Conservation (phyloP, 805 yeast species). For the Ogataea parapolymorpha region DNA sequence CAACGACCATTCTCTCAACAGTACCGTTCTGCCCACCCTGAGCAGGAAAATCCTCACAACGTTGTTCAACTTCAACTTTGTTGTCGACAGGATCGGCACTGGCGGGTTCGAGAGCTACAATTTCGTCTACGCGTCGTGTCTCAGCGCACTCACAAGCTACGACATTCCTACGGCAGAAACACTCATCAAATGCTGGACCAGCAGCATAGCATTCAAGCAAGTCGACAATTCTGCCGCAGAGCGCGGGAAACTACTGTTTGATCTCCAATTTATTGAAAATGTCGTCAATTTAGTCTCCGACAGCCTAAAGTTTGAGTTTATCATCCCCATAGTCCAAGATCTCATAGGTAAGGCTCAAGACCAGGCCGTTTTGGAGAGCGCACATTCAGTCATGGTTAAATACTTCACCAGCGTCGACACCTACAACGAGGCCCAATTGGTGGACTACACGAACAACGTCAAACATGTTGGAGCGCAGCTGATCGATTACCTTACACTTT, state of each 20-base stretch:
- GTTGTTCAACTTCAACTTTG: conserved; percentile 44
- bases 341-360: conserved; percentile 20
- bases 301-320: conserved; percentile 28
- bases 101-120: conserved; percentile 66
- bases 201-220: conserved; percentile 23
- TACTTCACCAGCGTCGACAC: conserved; percentile 26
- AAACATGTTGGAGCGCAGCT: conserved; percentile 18
- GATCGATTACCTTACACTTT: conserved; percentile 42
- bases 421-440: conserved; percentile 12
- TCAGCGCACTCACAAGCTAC: conserved; percentile 39
- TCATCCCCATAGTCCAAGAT: conserved; percentile 26
- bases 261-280: conserved; percentile 46
- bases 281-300: conserved; percentile 35
- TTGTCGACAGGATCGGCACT: conserved; percentile 52
- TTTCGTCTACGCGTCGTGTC: conserved; percentile 49
- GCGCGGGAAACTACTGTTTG: conserved; percentile 42
- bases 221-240: conserved; percentile 31
- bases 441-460: conserved; percentile 16
- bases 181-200: conserved; percentile 31
- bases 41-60: conserved; percentile 36
- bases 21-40: conserved; percentile 17
- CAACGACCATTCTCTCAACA: conserved; percentile 17
- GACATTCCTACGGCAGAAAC: conserved; percentile 27
- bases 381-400: conserved; percentile 56
- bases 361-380: conserved; percentile 49